A percentile compares a stretch with the other conserved stretches of the same genome.
phyloP scores from a whole-genome alignment of 1,284 basidiomycete genomes.

The Marasmius oreades region DNA sequence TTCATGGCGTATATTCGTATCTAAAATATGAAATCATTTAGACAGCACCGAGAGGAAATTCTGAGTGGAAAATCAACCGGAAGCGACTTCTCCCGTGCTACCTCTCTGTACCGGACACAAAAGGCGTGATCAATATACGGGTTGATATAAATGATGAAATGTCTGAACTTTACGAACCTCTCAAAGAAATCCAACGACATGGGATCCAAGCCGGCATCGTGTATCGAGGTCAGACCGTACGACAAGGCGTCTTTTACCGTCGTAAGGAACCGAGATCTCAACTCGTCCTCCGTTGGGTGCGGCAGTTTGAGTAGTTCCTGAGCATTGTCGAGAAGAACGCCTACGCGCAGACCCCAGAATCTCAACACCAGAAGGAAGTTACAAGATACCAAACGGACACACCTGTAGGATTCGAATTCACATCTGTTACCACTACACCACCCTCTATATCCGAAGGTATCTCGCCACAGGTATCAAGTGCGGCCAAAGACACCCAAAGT shows the following conservation, averaged over 20 bases:
- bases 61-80: background rate
- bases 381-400: background rate
- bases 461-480: background rate
- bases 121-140: background rate
- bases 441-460: conserved; percentile 14
- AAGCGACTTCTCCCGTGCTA: background rate
- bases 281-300: conserved; percentile 3
- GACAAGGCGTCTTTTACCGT: conserved; percentile 10
- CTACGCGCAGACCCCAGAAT: conserved; percentile 28
- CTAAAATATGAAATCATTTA: background rate
- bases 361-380: conserved; percentile 10
- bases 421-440: conserved; percentile 3
- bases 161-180: background rate
- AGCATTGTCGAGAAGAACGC: conserved; percentile 71
- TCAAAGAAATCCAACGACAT: conserved; percentile 11
- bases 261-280: conserved; percentile 1
- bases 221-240: conserved; percentile 12
- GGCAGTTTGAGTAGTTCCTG: conserved; percentile 3
- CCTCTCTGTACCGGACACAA: conserved; percentile 2
- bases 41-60: background rate
- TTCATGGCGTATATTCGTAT: conserved; percentile 13
- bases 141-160: conserved; percentile 5
- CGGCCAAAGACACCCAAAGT: background rate
- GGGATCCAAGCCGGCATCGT: conserved; percentile 11
- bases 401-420: conserved; percentile 23